Evolutionary conservation across 768 basidiomycete species (phyloP).

Genomic region (Trametes elegans): DNA sequence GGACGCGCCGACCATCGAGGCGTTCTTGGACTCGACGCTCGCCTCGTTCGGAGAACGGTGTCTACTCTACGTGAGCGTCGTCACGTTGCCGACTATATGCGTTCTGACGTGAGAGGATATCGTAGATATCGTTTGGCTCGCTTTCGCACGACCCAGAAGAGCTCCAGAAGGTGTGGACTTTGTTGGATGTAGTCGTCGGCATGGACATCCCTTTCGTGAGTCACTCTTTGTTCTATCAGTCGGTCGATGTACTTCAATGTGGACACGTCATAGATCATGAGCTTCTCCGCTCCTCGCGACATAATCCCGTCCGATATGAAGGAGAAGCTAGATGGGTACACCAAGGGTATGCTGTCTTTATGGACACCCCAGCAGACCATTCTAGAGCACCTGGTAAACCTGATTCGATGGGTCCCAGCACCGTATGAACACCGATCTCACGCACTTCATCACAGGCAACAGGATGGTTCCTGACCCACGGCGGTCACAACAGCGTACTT

Average conservation of each 20-base stretch:
- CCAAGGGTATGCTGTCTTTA: conserved; percentile 17
- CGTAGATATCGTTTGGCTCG: conserved; percentile 22
- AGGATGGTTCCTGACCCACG: conserved; percentile 29
- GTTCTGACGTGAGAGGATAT: no score
- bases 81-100: not conserved
- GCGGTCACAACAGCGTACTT: conserved; percentile 25
- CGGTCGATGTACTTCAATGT: not conserved
- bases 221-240: not conserved
- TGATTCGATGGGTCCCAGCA: not conserved
- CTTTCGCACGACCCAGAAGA: conserved; percentile 13
- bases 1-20: conserved; percentile 10
- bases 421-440: not conserved
- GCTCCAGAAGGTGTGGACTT: conserved; percentile 4
- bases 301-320: conserved; percentile 17
- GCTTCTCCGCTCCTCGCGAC: conserved; percentile 18
- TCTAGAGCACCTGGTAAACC: conserved; percentile 23
- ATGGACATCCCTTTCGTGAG: conserved; percentile 22
- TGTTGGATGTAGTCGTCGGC: conserved; percentile 20
- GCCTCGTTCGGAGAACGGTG: conserved; percentile 20
- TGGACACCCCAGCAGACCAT: conserved; percentile 29
- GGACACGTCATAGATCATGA: conserved; percentile 19
- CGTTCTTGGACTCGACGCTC: conserved; percentile 19
- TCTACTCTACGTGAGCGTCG: not conserved
- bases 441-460: conserved; percentile 15
- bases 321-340: conserved; percentile 19